Conservation (phyloP, 192 early-diverging fungal species). For the Podila epigama region DNA sequence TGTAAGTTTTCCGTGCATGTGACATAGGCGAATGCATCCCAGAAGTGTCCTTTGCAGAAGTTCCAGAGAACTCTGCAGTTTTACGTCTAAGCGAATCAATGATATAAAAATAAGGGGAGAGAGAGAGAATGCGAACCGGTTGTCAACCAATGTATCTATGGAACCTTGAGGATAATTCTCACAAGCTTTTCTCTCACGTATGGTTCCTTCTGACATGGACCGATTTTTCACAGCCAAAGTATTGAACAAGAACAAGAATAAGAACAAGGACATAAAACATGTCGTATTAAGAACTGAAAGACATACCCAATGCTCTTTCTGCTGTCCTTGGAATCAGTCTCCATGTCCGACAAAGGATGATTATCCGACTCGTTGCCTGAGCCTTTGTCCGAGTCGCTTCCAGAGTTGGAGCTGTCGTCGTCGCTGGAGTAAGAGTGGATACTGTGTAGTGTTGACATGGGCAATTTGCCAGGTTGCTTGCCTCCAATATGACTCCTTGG, state of each 20-base stretch:
- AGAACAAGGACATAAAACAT: too few species aligned
- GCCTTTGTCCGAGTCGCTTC: constrained; percentile 27
- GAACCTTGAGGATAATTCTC: background rate
- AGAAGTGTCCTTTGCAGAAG: constrained; percentile 1
- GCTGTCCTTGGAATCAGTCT: constrained; percentile 12
- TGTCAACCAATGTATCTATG: background rate
- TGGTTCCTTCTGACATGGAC: too few species aligned
- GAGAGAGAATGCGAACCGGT: background rate
- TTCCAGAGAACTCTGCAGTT: constrained; percentile 8
- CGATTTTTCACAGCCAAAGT: too few species aligned
- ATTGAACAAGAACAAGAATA: too few species aligned
- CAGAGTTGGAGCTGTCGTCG: constrained; percentile 32
- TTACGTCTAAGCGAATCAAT: constrained; percentile 12
- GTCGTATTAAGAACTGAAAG: too few species aligned
- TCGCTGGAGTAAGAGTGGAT: constrained; percentile 8
- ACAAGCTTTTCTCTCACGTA: too few species aligned
- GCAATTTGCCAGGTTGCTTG: constrained; percentile 44
- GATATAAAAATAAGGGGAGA: background rate
- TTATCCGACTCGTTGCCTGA: constrained; percentile 1
- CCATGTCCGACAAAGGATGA: constrained; percentile 9
- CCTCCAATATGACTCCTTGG: constrained; percentile 24
- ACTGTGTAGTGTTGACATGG: constrained; percentile 8
- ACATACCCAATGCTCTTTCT: constrained; percentile 35
- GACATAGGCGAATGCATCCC: constrained; percentile 8
- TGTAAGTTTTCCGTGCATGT: background rate